These are phyloP conservation scores for Apiospora sp. DNA, from an alignment of 2,329 filamentous ascomycete species.

Conservation along the genomic window DNA sequence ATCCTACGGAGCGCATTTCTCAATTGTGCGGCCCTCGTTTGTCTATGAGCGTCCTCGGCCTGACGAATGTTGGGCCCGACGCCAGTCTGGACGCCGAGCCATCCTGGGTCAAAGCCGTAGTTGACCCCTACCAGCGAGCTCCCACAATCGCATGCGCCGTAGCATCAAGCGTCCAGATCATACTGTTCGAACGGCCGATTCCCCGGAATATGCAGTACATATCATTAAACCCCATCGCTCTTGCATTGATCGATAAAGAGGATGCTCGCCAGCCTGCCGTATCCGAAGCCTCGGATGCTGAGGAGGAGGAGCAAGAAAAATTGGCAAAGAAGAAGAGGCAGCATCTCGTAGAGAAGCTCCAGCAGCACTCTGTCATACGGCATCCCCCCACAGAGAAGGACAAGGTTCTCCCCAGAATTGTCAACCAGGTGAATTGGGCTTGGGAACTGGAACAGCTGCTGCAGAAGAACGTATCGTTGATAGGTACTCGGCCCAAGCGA, in stretches of 20 bases:
- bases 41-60: slow-evolving; percentile 85
- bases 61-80: slow-evolving; percentile 70
- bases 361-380: slow-evolving; percentile 83
- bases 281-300: slow-evolving; percentile 68
- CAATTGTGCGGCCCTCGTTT: slow-evolving; percentile 79
- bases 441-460: slow-evolving; percentile 87
- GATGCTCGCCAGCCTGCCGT: slow-evolving; percentile 45
- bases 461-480: slow-evolving; percentile 87
- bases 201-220: slow-evolving; percentile 96
- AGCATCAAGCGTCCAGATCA: slow-evolving; percentile 81
- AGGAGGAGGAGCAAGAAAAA: slow-evolving; percentile 72
- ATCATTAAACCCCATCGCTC: slow-evolving; percentile 85
- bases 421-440: slow-evolving; percentile 96
- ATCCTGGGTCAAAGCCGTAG: slow-evolving; percentile 72
- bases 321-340: slow-evolving; percentile 65
- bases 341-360: slow-evolving; percentile 83
- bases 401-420: slow-evolving; percentile 77
- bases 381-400: slow-evolving; percentile 84
- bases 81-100: slow-evolving; percentile 62
- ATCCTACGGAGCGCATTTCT: slow-evolving; percentile 82
- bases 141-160: slow-evolving; percentile 78
- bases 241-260: slow-evolving; percentile 81
- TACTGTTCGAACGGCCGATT: slow-evolving; percentile 86
- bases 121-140: slow-evolving; percentile 57
- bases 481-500: slow-evolving; percentile 82